Conservation (phyloP, 768 basidiomycete species). For the Lentinus tigrinus region DNA sequence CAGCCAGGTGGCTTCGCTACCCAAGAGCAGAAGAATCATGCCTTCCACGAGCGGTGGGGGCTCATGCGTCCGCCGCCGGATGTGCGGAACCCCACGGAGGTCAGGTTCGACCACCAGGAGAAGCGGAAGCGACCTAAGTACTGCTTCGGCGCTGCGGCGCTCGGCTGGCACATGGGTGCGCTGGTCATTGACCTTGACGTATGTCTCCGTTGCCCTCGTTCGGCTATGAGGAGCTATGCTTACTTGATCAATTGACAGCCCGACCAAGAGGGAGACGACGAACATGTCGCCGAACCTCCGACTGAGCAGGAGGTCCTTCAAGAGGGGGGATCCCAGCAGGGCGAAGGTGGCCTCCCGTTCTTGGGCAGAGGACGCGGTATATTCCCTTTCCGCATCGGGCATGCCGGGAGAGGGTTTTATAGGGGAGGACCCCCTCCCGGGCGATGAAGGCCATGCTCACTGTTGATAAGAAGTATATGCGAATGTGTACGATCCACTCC, state of each 20-base stretch:
- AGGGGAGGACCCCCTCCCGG: too few relatives aligned
- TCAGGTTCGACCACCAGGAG: constrained; percentile 65
- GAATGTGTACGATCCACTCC: too few relatives aligned
- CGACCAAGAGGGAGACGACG: constrained; percentile 36
- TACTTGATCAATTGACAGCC: constrained; percentile 16
- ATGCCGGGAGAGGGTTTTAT: too few relatives aligned
- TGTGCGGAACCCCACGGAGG: constrained; percentile 63
- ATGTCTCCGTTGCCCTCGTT: constrained; percentile 13
- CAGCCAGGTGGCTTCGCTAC: constrained; percentile 58
- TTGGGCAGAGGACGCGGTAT: too few relatives aligned
- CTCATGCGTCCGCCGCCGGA: constrained; percentile 35
- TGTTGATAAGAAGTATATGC: too few relatives aligned
- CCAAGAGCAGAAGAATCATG: constrained; percentile 33
- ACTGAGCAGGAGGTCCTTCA: too few relatives aligned
- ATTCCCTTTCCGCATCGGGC: too few relatives aligned
- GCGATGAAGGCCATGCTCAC: too few relatives aligned
- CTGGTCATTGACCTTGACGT: constrained; percentile 85
- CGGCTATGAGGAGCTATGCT: neutral
- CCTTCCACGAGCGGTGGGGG: constrained; percentile 29
- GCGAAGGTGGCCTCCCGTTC: too few relatives aligned
- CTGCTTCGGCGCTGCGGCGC: constrained; percentile 77
- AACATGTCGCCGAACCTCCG: constrained; percentile 6
- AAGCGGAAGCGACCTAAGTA: constrained; percentile 56
- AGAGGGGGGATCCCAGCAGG: too few relatives aligned
- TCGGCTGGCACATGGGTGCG: constrained; percentile 92